phyloP scores from a whole-genome alignment of 1,139 yeast species.

The Kurtzmaniella quercitrusa region DNA sequence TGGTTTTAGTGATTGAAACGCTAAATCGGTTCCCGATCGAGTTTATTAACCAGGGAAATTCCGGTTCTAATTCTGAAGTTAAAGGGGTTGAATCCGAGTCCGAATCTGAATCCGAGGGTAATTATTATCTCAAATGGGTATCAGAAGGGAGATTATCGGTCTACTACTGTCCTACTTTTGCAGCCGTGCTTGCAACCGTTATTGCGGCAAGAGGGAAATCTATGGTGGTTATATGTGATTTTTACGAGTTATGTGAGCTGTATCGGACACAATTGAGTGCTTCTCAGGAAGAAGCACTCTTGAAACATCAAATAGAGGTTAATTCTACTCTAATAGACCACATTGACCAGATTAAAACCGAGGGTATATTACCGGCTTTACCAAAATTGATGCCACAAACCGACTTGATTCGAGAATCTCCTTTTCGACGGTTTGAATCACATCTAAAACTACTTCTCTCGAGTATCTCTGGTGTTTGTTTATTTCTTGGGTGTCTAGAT shows the following conservation, averaged over 20 bases:
- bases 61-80: too few relatives aligned
- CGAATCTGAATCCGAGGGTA: too few relatives aligned
- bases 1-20: constrained; percentile 29
- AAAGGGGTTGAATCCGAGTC: too few relatives aligned
- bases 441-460: constrained; percentile 21
- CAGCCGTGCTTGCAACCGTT: background rate
- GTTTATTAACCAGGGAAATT: constrained; percentile 9
- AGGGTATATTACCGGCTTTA: constrained; percentile 20
- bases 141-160: constrained; percentile 11
- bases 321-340: constrained; percentile 20
- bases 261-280: constrained; percentile 33
- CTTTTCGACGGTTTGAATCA: constrained; percentile 26
- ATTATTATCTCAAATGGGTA: background rate
- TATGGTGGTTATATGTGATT: constrained; percentile 26
- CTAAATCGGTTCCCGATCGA: constrained; percentile 28
- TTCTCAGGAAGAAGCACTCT: constrained; percentile 30
- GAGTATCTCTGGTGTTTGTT: constrained; percentile 20
- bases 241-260: constrained; percentile 34
- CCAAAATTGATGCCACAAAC: constrained; percentile 30
- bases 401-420: constrained; percentile 28
- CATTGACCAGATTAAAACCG: constrained; percentile 16
- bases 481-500: constrained; percentile 31
- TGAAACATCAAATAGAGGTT: constrained; percentile 29
- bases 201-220: constrained; percentile 3
- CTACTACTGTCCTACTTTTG: constrained; percentile 11